Evolutionary conservation across 2,329 filamentous ascomycete species (phyloP).

Genomic region (Aspergillus aculeatus): DNA sequence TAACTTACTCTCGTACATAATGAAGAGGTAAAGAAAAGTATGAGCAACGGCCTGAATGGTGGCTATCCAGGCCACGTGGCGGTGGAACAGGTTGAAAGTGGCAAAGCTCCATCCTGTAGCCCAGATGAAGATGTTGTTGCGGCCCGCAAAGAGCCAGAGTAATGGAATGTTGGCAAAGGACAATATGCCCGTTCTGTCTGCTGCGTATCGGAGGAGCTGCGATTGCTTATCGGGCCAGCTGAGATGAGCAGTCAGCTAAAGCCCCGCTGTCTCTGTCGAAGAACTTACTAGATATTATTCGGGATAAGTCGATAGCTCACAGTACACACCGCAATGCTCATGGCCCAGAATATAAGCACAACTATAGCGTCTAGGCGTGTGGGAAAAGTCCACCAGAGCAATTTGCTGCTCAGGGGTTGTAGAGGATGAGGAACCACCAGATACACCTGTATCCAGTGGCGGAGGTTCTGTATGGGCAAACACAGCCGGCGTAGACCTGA

Average conservation of each 20-base stretch:
- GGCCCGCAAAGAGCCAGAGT: conserved; percentile 65
- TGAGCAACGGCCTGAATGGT: conserved; percentile 64
- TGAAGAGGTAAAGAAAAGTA: conserved; percentile 57
- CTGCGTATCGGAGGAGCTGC: conserved; percentile 56
- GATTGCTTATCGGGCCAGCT: conserved; percentile 29
- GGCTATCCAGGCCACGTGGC: conserved; percentile 63
- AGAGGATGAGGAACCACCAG: conserved; percentile 47
- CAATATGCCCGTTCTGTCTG: conserved; percentile 64
- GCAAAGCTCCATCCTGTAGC: conserved; percentile 68
- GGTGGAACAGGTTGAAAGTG: conserved; percentile 67
- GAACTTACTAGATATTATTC: conserved; percentile 49
- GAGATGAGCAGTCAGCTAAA: conserved; percentile 6
- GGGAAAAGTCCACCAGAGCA: conserved; percentile 49
- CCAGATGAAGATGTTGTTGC: conserved; percentile 67
- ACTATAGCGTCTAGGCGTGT: conserved; percentile 49
- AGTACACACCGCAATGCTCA: conserved; percentile 46
- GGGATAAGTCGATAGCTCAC: conserved; percentile 47
- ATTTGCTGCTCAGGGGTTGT: conserved; percentile 40
- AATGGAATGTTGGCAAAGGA: conserved; percentile 63
- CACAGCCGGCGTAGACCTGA: background rate
- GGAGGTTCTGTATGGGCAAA: conserved; percentile 9
- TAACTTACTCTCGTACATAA: conserved; percentile 28
- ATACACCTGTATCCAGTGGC: conserved; percentile 38
- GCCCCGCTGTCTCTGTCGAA: background rate
- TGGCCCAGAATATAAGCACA: conserved; percentile 44